A percentile compares a stretch with the other conserved stretches of the same genome.
phyloP scores from a whole-genome alignment of 1,139 yeast genomes.

The Lodderomyces beijingensis region DNA sequence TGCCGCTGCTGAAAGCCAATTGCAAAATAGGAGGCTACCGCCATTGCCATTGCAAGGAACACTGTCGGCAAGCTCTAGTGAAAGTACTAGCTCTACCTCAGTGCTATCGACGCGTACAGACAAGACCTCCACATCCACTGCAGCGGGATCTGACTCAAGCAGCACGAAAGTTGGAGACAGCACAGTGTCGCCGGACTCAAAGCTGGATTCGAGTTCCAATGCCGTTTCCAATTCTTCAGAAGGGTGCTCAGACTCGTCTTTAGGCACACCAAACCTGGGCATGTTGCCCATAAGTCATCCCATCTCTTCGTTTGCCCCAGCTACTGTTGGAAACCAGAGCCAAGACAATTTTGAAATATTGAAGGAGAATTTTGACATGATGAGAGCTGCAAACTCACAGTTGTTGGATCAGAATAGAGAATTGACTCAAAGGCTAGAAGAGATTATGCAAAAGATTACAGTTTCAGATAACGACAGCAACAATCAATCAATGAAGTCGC shows the following conservation, averaged over 20 bases:
- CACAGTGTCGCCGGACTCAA: constrained; percentile 1
- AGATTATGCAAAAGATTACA: constrained; percentile 6
- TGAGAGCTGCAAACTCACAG: constrained; percentile 11
- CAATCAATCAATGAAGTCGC: not conserved
- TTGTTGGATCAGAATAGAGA: constrained; percentile 10
- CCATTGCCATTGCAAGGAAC: not conserved
- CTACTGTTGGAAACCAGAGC: not conserved
- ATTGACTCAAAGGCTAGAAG: constrained; percentile 8
- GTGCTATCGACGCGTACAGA: not conserved
- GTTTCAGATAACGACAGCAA: constrained; percentile 4
- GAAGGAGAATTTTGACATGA: constrained; percentile 9
- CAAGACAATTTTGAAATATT: constrained; percentile 3
- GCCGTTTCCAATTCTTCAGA: not conserved
- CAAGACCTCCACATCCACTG: constrained; percentile 2
- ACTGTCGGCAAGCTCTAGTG: constrained; percentile 1
- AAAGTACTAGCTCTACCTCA: constrained; percentile 4
- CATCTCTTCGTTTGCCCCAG: not conserved
- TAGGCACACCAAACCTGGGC: not conserved
- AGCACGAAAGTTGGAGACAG: not conserved
- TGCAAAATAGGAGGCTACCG: not conserved
- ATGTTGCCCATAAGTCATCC: not conserved
- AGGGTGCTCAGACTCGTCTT: constrained; percentile 1
- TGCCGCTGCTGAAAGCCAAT: not conserved
- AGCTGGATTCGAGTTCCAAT: constrained; percentile 1
- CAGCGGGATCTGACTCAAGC: constrained; percentile 1